Evolutionary conservation across 148 eudicot genomes (phyloP).

Genomic region (Pouteria glomerata): DNA sequence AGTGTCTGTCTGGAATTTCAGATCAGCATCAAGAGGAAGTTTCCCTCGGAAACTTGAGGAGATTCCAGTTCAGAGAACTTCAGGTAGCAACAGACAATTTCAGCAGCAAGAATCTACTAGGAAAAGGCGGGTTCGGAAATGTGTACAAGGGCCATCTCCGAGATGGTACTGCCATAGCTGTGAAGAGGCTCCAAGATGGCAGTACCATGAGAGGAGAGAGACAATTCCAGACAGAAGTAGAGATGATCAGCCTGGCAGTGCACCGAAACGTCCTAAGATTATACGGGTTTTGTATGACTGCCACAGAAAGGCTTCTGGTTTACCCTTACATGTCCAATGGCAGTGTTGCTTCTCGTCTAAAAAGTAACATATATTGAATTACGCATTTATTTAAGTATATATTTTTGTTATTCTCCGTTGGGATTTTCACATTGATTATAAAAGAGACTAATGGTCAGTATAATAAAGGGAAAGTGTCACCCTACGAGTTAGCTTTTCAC

Average conservation of each 20-base stretch:
- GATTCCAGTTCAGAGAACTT: slow-evolving; percentile 46
- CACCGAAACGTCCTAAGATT: slow-evolving; percentile 61
- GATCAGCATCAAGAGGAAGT: slow-evolving; percentile 48
- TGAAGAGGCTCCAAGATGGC: slow-evolving; percentile 53
- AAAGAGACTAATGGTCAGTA: too few species aligned
- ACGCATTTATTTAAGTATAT: too few species aligned
- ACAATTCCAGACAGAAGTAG: slow-evolving; percentile 68
- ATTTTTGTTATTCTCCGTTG: too few species aligned
- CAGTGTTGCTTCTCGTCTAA: slow-evolving; percentile 69
- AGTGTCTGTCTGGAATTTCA: slow-evolving; percentile 23
- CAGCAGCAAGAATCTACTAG: slow-evolving; percentile 49
- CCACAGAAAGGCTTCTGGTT: slow-evolving; percentile 54
- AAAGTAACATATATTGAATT: slow-evolving; percentile 43
- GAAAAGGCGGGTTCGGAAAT: slow-evolving; percentile 53
- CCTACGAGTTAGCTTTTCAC: too few species aligned
- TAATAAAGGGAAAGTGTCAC: too few species aligned
- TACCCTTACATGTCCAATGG: slow-evolving; percentile 74
- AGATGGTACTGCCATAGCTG: slow-evolving; percentile 50
- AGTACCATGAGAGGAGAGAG: slow-evolving; percentile 37
- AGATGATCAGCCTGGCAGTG: slow-evolving; percentile 76
- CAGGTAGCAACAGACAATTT: slow-evolving; percentile 49
- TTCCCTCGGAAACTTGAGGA: slow-evolving; percentile 42
- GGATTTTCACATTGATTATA: too few species aligned
- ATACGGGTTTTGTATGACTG: slow-evolving; percentile 53
- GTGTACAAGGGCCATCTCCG: slow-evolving; percentile 49